A percentile compares a stretch with the other conserved stretches of the same genome.
phyloP scores from a whole-genome alignment of 129 eudicot genomes.

The Apium graveolens region DNA sequence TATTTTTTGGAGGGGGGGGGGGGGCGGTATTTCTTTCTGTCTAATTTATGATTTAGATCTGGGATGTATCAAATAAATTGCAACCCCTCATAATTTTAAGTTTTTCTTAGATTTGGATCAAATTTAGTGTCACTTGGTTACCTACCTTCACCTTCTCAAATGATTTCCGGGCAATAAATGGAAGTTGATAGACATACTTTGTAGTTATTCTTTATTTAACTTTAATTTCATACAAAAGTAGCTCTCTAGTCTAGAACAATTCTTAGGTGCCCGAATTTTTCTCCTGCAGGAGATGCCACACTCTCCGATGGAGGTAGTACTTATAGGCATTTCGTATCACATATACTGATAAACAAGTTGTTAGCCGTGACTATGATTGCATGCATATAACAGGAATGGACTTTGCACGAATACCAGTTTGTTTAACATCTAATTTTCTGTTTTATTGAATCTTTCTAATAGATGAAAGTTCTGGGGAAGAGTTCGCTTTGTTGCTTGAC shows the following conservation, averaged over 20 bases:
- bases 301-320: background rate
- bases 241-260: too few relatives aligned
- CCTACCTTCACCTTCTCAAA: background rate
- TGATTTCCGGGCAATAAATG: background rate
- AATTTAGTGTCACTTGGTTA: background rate
- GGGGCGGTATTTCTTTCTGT: too few relatives aligned
- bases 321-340: background rate
- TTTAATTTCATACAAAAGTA: too few relatives aligned
- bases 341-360: background rate
- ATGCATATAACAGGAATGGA: background rate
- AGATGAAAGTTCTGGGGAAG: conserved; percentile 65
- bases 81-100: background rate
- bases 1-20: background rate
- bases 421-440: background rate
- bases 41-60: background rate
- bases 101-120: background rate
- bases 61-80: too few relatives aligned
- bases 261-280: background rate
- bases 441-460: background rate
- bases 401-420: background rate
- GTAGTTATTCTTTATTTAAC: background rate
- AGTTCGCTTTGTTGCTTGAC: conserved; percentile 66
- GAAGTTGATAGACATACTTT: background rate
- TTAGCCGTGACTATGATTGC: background rate
- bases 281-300: background rate